phyloP scores from a whole-genome alignment of 495 filamentous ascomycete genomes.

The Trichoderma virens region DNA sequence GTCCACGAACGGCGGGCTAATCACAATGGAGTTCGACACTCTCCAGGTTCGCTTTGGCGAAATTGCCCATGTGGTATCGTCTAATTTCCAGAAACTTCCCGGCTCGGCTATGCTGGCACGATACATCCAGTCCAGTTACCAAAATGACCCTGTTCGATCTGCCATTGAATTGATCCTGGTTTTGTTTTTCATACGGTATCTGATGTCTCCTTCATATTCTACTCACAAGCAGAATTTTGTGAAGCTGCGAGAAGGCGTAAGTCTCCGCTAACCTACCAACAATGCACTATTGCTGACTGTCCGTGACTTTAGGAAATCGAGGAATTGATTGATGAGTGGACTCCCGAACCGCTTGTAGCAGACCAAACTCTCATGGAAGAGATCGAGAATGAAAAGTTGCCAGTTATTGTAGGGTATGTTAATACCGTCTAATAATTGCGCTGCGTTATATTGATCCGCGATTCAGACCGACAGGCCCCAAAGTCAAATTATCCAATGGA shows the following conservation, averaged over 20 bases:
- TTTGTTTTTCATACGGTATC: slow-evolving; percentile 89
- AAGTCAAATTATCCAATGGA: slow-evolving; percentile 80
- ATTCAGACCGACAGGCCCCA: slow-evolving; percentile 75
- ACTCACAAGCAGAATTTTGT: slow-evolving; percentile 82
- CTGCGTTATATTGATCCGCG: neutral
- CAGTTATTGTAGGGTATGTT: slow-evolving; percentile 79
- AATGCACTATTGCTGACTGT: neutral
- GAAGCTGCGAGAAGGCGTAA: slow-evolving; percentile 73
- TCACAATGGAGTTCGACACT: slow-evolving; percentile 18
- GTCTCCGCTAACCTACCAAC: neutral
- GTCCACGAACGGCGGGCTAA: neutral
- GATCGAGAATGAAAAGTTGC: slow-evolving; percentile 72
- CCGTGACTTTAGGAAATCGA: slow-evolving; percentile 66
- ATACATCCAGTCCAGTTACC: slow-evolving; percentile 94
- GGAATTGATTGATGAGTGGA: slow-evolving; percentile 95
- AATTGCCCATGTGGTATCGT: slow-evolving; percentile 15
- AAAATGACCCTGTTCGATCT: slow-evolving; percentile 89
- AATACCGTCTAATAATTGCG: too few relatives aligned
- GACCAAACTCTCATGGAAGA: slow-evolving; percentile 64
- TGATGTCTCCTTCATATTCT: slow-evolving; percentile 83
- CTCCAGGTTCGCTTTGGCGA: slow-evolving; percentile 21
- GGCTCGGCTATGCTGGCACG: slow-evolving; percentile 90
- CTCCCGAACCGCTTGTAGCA: slow-evolving; percentile 82
- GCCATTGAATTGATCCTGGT: slow-evolving; percentile 92
- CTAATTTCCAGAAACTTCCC: slow-evolving; percentile 72